Conservation (phyloP, 257 asterid genomes). For the Nemophila menziesii region DNA sequence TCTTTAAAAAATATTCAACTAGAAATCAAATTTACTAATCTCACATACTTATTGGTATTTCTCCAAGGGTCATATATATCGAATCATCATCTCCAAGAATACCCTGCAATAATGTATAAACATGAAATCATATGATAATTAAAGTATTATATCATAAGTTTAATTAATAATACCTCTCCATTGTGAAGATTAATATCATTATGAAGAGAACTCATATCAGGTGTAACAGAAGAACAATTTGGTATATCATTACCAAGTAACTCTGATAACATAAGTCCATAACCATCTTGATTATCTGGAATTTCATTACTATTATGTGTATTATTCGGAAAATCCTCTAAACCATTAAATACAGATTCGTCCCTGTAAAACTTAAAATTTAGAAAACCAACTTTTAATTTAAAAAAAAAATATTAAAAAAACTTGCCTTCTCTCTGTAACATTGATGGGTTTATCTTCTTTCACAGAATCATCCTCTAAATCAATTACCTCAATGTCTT, state of each 20-base stretch:
- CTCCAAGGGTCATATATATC: slow-evolving; percentile 85
- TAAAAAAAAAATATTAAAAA: not conserved
- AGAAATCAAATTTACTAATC: not conserved
- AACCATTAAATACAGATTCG: slow-evolving; percentile 45
- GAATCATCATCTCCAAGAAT: slow-evolving; percentile 95
- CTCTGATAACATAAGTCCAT: slow-evolving; percentile 82
- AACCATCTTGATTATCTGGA: slow-evolving; percentile 62
- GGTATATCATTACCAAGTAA: slow-evolving; percentile 61
- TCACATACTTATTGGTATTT: slow-evolving; percentile 78
- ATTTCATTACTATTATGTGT: slow-evolving; percentile 41
- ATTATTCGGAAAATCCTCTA: slow-evolving; percentile 53
- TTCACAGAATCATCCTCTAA: slow-evolving; percentile 65
- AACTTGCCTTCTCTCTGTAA: slow-evolving; percentile 54
- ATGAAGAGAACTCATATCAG: slow-evolving; percentile 55
- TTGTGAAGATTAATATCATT: slow-evolving; percentile 61
- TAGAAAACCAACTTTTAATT: not conserved
- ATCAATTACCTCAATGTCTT: slow-evolving; percentile 82
- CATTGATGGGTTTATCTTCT: slow-evolving; percentile 38
- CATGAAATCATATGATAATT: not conserved
- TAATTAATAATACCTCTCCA: slow-evolving; percentile 48
- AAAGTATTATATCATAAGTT: not conserved
- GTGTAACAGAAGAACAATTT: slow-evolving; percentile 56
- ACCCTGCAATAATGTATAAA: slow-evolving; percentile 40
- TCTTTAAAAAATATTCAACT: not conserved
- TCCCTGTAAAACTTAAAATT: slow-evolving; percentile 36